phyloP scores from a whole-genome alignment of 768 basidiomycete genomes.

The Tylopilus balloui region DNA sequence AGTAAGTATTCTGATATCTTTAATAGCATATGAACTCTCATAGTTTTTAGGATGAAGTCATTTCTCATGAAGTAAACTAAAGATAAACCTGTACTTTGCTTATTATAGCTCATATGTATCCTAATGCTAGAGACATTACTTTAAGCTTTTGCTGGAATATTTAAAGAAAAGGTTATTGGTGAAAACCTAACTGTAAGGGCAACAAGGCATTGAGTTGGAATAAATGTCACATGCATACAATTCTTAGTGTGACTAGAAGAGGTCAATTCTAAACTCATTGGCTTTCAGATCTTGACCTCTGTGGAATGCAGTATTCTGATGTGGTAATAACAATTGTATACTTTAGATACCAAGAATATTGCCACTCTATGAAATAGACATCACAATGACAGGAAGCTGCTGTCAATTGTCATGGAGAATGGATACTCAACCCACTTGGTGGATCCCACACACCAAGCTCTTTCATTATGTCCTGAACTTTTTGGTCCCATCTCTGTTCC shows the following conservation, averaged over 20 bases:
- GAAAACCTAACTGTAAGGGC: no score
- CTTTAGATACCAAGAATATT: no score
- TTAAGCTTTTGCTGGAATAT: no score
- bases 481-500: constrained; percentile 90
- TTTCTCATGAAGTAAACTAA: not conserved
- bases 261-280: no score
- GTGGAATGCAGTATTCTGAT: not conserved
- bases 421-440: constrained; percentile 38
- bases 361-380: not conserved
- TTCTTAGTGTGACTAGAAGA: no score
- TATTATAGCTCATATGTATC: no score
- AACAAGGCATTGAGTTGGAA: no score
- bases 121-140: no score
- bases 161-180: no score
- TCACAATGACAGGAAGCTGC: not conserved
- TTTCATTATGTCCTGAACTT: constrained; percentile 74
- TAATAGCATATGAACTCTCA: not conserved
- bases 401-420: not conserved
- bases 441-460: constrained; percentile 86
- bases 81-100: not conserved
- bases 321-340: no score
- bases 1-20: not conserved
- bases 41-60: not conserved
- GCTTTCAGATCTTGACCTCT: no score
- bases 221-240: no score